Conservation (phyloP, 164 flowering plant species). For the grape (Vitis vinifera) region ASM3070453v1 NC_081819.1:14141001-14141500, state of each 20-base stretch:
- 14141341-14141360: slow-evolving; percentile 58
- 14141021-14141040: no score
- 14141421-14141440: slow-evolving; percentile 18
- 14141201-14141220: slow-evolving; percentile 8
- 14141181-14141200: slow-evolving; percentile 28
- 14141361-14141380: slow-evolving; percentile 45
- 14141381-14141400: slow-evolving; percentile 25
- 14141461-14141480: no score
- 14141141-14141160: slow-evolving; percentile 26
- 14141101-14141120: slow-evolving; percentile 26
- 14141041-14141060: slow-evolving; percentile 30
- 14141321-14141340: slow-evolving; percentile 48
- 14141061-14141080: slow-evolving; percentile 29
- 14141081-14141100: slow-evolving; percentile 47
- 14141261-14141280: slow-evolving; percentile 65
- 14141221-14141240: slow-evolving; percentile 11
- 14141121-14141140: slow-evolving; percentile 31
- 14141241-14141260: slow-evolving; percentile 57
- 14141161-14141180: slow-evolving; percentile 49
- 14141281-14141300: slow-evolving; percentile 46
- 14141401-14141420: slow-evolving; percentile 43
- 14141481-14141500: background rate
- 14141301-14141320: slow-evolving; percentile 57
- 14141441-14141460: no score
- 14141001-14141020: no score